Conservation (phyloP, 495 filamentous ascomycete genomes). For the Penicillium lividum region DNA sequence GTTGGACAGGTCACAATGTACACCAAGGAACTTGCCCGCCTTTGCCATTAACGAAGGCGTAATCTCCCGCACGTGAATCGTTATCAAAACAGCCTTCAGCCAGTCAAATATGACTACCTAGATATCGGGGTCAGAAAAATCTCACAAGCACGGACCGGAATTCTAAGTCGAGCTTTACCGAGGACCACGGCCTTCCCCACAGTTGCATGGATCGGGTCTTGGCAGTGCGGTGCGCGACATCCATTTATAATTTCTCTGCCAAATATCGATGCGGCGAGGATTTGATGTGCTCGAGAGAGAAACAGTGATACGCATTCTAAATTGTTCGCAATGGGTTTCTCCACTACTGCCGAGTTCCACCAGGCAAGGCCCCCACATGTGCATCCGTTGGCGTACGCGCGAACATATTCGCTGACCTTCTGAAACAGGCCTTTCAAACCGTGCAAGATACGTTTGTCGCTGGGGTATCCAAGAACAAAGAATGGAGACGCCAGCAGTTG, state of each 20-base stretch:
- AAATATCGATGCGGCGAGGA: neutral
- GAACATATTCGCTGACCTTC: neutral
- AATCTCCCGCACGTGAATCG: neutral
- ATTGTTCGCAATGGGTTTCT: slow-evolving; percentile 18
- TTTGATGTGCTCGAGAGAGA: neutral
- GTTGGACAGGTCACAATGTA: too few species aligned
- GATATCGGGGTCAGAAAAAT: too few species aligned
- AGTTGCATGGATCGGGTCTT: neutral
- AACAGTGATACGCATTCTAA: neutral
- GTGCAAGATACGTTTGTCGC: slow-evolving; percentile 32
- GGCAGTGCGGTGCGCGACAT: neutral
- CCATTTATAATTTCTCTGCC: neutral
- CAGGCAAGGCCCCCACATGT: slow-evolving; percentile 9
- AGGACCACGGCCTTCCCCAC: slow-evolving; percentile 1
- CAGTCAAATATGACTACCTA: neutral
- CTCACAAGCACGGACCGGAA: slow-evolving; percentile 3
- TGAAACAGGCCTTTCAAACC: slow-evolving; percentile 24
- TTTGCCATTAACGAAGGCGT: neutral
- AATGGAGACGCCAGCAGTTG: slow-evolving; percentile 47
- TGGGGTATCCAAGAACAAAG: slow-evolving; percentile 38
- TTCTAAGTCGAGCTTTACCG: neutral
- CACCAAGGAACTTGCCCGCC: neutral
- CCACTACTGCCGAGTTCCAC: slow-evolving; percentile 21
- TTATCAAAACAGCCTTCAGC: neutral
- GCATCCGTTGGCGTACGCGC: neutral